Evolutionary conservation across 179 eudicot species (phyloP).

Genomic region (Amaranthus tricolor): DNA sequence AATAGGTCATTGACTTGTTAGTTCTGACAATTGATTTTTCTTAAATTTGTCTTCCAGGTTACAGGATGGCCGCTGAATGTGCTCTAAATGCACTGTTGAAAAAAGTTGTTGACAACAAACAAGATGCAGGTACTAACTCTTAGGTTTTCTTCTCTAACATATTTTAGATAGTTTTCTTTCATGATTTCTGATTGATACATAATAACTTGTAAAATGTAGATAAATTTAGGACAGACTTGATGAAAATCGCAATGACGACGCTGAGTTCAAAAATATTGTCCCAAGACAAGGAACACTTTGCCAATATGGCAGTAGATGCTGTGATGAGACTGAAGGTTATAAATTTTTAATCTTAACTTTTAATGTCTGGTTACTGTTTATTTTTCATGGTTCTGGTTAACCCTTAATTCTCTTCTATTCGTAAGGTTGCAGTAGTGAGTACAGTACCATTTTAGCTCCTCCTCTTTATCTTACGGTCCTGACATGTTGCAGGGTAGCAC

Average conservation of each 20-base stretch:
- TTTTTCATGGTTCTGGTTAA: constrained; percentile 5
- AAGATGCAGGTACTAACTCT: constrained; percentile 60
- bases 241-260: constrained; percentile 97
- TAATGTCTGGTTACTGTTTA: neutral
- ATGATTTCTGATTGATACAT: constrained; percentile 13
- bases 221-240: constrained; percentile 83
- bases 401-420: neutral
- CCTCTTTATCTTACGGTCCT: neutral
- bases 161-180: neutral
- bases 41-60: constrained; percentile 45
- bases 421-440: neutral
- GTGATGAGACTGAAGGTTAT: constrained; percentile 93
- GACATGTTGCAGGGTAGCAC: constrained; percentile 78
- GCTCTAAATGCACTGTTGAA: constrained; percentile 73
- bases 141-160: neutral
- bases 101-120: constrained; percentile 81
- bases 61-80: constrained; percentile 95
- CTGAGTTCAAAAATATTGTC: constrained; percentile 93
- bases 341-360: neutral
- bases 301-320: constrained; percentile 91
- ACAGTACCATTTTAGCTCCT: neutral
- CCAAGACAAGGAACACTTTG: constrained; percentile 98
- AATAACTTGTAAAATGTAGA: constrained; percentile 49
- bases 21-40: constrained; percentile 1
- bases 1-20: constrained; percentile 26